phyloP scores from a whole-genome alignment of 2,329 filamentous ascomycete genomes.

The Fusarium praegraminearum region DNA sequence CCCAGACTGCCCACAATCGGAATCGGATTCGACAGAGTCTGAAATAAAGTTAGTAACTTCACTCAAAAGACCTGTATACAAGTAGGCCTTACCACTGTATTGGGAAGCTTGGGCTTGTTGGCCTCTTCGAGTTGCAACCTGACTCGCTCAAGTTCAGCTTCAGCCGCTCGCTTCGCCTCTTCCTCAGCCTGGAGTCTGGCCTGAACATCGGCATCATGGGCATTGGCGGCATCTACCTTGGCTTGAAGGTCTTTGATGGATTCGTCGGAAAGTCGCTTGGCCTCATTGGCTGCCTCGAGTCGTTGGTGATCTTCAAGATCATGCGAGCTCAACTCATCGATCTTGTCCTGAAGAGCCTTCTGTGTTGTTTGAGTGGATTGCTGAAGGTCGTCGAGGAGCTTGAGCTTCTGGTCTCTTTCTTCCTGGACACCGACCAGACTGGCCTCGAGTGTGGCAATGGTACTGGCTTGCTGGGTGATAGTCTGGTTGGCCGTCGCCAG shows the following conservation, averaged over 20 bases:
- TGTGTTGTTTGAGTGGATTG: background rate
- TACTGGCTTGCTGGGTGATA: background rate
- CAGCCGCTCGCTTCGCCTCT: constrained; percentile 1
- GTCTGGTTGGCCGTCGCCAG: background rate
- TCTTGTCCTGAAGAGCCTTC: constrained; percentile 11
- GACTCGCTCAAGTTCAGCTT: constrained; percentile 4
- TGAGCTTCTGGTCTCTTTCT: constrained; percentile 3
- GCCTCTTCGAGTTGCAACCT: constrained; percentile 7
- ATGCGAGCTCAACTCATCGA: background rate
- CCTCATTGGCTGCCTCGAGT: background rate
- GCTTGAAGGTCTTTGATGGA: background rate
- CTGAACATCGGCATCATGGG: constrained; percentile 3
- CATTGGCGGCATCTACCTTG: constrained; percentile 1
- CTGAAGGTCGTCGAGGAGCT: background rate
- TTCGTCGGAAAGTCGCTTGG: constrained; percentile 5
- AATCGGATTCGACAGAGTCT: constrained; percentile 7
- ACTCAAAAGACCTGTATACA: rapidly evolving
- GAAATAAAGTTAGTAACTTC: background rate
- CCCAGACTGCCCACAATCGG: constrained; percentile 1
- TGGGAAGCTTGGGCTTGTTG: constrained; percentile 3
- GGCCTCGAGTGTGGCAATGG: background rate
- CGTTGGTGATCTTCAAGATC: constrained; percentile 7
- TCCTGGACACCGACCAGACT: background rate
- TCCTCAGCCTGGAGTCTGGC: background rate
- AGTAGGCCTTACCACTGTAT: background rate